phyloP scores from a whole-genome alignment of 192 early-diverging fungal species.

The Podila horticola region DNA sequence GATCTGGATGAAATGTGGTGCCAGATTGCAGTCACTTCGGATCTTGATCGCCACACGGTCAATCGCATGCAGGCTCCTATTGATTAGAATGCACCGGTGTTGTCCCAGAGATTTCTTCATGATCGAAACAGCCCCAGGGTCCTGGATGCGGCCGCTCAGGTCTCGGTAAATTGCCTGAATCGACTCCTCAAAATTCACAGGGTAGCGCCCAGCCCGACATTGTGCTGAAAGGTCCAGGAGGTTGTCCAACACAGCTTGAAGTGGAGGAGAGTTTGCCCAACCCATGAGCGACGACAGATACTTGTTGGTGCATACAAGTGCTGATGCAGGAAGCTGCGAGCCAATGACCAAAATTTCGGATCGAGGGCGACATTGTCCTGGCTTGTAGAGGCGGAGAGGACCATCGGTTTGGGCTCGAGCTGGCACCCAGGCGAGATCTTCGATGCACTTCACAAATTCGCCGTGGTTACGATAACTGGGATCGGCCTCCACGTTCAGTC shows the following conservation, averaged over 20 bases:
- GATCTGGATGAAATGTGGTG: conserved; percentile 19
- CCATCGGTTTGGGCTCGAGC: not conserved
- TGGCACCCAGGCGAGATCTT: conserved; percentile 8
- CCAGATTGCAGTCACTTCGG: not conserved
- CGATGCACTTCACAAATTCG: not conserved
- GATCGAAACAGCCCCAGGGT: not conserved
- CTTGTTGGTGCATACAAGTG: not conserved
- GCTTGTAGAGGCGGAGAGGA: not conserved
- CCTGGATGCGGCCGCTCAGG: not conserved
- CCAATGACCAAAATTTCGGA: conserved; percentile 4
- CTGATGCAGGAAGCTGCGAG: not conserved
- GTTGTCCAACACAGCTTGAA: conserved; percentile 5
- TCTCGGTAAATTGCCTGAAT: conserved; percentile 2
- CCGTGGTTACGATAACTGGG: no score
- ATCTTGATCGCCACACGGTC: conserved; percentile 16
- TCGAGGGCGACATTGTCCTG: conserved; percentile 13
- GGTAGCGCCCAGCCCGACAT: no score
- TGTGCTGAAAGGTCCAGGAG: conserved; percentile 7
- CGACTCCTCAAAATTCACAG: not conserved
- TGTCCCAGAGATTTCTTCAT: not conserved
- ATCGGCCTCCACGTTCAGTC: no score
- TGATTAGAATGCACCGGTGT: conserved; percentile 16
- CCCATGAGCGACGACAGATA: conserved; percentile 10
- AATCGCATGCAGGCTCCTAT: not conserved
- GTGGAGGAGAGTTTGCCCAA: conserved; percentile 23